Base-by-base conservation (phyloP, 163 green algal species). In the Scenedesmus sp. region DNA sequence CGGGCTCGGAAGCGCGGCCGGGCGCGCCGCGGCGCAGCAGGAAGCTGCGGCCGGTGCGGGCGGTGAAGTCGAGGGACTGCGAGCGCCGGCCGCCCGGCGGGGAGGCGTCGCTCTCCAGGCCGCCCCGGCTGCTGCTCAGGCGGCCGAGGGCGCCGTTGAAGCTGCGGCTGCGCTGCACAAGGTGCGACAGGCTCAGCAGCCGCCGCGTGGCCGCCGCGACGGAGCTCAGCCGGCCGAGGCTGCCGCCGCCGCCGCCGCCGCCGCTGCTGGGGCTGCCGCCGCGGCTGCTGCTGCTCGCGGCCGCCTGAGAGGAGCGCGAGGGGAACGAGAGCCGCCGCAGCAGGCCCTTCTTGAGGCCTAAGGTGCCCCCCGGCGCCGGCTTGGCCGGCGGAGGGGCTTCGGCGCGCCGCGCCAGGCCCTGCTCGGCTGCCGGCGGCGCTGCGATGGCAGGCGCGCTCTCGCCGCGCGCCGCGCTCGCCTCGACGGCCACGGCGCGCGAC, bases 151-250 rank as follows among this genome's bases (percentile, higher is more conserved):
- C 54, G 7, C 18, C 33, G n/a, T 13, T 63, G 50, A n/a, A 63
- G 54, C 44, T 73, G 63, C n/a, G 50, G 24, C 34, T 60, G 63
- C n/a, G 28, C n/a, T n/a, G n/a, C 11, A 73, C 13, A 7, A 44
- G 31, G 6, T 45, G 44, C 20, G 42, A 17, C 28, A 73, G 22
- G 44, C 51, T 73, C n/a, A 63, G 54, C 24, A 74, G 17, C 20
- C 65, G 65, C 65, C 26, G 14, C 0, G 47, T 60, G 11, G 65
- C 65, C 33, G 65, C 65, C n/a, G 57, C 57, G 7, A 33, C 57
- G 20, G 57, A 64, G 29, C 57, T 28, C 18, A 64, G 36, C 28
- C 57, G 14, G 11, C 7, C 42, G 57, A 17, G 20, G 56, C 53
- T 62, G 53, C 20, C 54, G n/a, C 54, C 36, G 24, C 22, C 57